Conservation (phyloP, 2,329 filamentous ascomycete species). For the Bisporella sp. region DNA sequence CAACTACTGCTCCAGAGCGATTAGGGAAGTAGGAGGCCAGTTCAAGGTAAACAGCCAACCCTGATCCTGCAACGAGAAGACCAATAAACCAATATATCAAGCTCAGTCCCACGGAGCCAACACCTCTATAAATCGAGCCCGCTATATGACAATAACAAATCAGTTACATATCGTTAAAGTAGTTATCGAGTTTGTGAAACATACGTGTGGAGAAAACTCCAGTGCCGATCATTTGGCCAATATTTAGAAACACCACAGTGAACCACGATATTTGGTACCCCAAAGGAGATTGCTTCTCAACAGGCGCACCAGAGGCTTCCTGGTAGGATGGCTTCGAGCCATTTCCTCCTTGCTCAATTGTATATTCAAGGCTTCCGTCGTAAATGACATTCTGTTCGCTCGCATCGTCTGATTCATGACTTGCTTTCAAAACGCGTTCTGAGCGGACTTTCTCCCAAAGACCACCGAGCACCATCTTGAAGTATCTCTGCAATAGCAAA, state of each 20-base stretch:
- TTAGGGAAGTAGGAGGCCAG: constrained; percentile 59
- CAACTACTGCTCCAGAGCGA: constrained; percentile 57
- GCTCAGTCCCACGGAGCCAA: constrained; percentile 53
- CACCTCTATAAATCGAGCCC: constrained; percentile 46
- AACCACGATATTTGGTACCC: constrained; percentile 50
- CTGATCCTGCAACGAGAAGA: constrained; percentile 41
- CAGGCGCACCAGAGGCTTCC: constrained; percentile 53
- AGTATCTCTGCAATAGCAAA: too few species aligned
- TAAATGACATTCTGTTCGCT: not conserved
- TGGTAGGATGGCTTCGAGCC: constrained; percentile 35
- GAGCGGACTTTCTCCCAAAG: too few species aligned
- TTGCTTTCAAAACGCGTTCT: too few species aligned
- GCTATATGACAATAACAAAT: constrained; percentile 18
- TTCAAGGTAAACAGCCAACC: constrained; percentile 50
- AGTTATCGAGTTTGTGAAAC: too few species aligned
- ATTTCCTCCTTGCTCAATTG: constrained; percentile 36
- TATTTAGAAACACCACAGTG: constrained; percentile 52
- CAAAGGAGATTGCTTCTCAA: constrained; percentile 49
- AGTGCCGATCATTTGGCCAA: constrained; percentile 57
- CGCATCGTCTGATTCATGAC: too few species aligned
- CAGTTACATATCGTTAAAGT: too few species aligned
- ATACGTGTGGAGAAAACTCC: constrained; percentile 53
- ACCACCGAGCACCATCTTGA: too few species aligned
- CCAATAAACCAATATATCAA: constrained; percentile 61
- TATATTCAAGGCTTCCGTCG: constrained; percentile 11